phyloP scores from a whole-genome alignment of 1,284 basidiomycete genomes.

The Leucoagaricus sp. region DNA sequence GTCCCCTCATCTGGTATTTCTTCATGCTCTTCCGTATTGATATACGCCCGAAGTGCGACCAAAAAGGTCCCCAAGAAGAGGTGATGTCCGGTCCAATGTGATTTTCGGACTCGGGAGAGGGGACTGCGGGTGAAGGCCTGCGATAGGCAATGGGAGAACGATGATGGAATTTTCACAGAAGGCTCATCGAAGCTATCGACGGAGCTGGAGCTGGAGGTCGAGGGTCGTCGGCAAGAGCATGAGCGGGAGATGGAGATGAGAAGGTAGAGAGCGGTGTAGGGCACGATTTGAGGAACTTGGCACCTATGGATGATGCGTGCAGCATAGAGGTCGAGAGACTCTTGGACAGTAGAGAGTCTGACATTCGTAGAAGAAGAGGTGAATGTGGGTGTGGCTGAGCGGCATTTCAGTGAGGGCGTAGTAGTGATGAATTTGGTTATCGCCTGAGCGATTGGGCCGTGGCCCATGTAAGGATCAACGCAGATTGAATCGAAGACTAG shows the following conservation, averaged over 20 bases:
- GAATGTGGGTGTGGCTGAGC: not conserved
- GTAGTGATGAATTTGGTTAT: constrained; percentile 15
- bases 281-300: constrained; percentile 2
- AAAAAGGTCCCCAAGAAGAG: constrained; percentile 1
- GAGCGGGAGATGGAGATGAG: not conserved
- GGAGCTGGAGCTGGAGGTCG: not conserved
- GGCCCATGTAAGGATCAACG: not conserved
- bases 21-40: not conserved
- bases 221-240: not conserved
- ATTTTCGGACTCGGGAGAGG: not conserved
- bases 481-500: not conserved
- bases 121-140: not conserved
- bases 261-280: constrained; percentile 6
- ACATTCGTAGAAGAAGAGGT: not conserved
- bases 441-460: not conserved
- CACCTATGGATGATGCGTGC: not conserved
- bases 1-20: not conserved
- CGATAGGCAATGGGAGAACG: not conserved
- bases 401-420: not conserved
- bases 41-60: not conserved
- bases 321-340: not conserved
- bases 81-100: not conserved
- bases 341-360: not conserved
- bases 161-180: not conserved
- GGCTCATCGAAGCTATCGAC: not conserved